Evolutionary conservation across 2,329 filamentous ascomycete genomes (phyloP).

Genomic region (Emmonsiellopsis sp.): DNA sequence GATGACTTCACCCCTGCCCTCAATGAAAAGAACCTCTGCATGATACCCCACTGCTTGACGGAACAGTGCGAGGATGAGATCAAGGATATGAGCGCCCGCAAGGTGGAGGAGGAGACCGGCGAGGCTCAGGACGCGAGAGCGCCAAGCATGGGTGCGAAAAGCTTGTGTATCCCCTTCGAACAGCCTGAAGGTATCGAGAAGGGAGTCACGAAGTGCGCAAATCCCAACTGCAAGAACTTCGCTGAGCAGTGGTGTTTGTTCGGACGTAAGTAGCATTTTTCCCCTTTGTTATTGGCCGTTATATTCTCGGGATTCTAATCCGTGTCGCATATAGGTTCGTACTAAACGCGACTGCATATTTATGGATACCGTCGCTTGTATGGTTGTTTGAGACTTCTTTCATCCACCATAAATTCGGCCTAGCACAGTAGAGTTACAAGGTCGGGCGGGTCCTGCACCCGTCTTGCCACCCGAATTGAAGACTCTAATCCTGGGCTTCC

Average conservation of each 20-base stretch:
- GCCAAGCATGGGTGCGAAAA: slow-evolving; percentile 68
- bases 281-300: not conserved
- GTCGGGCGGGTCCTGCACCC: no score
- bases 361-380: not conserved
- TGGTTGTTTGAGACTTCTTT: not conserved
- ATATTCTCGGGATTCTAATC: not conserved
- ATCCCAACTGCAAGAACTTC: slow-evolving; percentile 67
- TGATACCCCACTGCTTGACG: slow-evolving; percentile 83
- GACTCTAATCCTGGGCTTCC: no score
- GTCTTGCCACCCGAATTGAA: no score
- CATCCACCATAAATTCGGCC: not conserved
- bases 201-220: slow-evolving; percentile 84
- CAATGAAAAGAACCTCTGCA: slow-evolving; percentile 82
- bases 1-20: slow-evolving; percentile 82
- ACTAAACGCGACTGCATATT: slow-evolving; percentile 7
- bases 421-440: no score
- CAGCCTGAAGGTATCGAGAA: slow-evolving; percentile 71
- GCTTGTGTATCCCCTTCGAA: slow-evolving; percentile 70
- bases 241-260: slow-evolving; percentile 92
- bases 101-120: slow-evolving; percentile 50
- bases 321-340: slow-evolving; percentile 11
- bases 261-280: slow-evolving; percentile 38
- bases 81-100: slow-evolving; percentile 81
- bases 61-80: slow-evolving; percentile 85
- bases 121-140: slow-evolving; percentile 63